Evolutionary conservation across 306 rosid genomes (phyloP).

Genomic region (Dryas drummondii): DNA sequence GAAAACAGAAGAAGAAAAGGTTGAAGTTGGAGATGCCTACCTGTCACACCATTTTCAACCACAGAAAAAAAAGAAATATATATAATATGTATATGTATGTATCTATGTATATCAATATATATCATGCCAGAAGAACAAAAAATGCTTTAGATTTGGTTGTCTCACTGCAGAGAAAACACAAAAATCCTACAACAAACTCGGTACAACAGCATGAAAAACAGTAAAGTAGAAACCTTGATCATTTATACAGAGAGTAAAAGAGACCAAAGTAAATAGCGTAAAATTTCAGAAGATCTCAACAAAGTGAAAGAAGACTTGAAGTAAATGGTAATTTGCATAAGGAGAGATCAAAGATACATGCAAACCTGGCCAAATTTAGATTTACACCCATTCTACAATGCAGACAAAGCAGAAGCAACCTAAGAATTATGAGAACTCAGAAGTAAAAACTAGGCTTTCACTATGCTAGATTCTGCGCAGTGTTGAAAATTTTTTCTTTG

Average conservation of each 20-base stretch:
- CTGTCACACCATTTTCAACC: not conserved
- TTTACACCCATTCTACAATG: not conserved
- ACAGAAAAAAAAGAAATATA: too few relatives aligned
- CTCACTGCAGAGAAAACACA: not conserved
- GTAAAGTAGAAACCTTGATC: too few relatives aligned
- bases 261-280: not conserved
- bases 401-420: not conserved
- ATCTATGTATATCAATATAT: too few relatives aligned
- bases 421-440: not conserved
- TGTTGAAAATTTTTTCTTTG: not conserved
- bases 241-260: not conserved
- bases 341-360: not conserved
- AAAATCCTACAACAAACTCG: not conserved
- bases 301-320: not conserved
- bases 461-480: not conserved
- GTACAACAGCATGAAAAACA: not conserved
- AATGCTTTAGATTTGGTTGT: not conserved
- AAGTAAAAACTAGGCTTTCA: not conserved
- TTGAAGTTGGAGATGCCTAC: slow-evolving; percentile 5
- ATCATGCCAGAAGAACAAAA: too few relatives aligned
- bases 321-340: not conserved
- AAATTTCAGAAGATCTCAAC: not conserved
- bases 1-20: not conserved
- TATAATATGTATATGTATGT: too few relatives aligned
- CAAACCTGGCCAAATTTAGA: not conserved